phyloP scores from a whole-genome alignment of 371 early-diverging fungal species.

The Quaeritorhiza haematococci region DNA sequence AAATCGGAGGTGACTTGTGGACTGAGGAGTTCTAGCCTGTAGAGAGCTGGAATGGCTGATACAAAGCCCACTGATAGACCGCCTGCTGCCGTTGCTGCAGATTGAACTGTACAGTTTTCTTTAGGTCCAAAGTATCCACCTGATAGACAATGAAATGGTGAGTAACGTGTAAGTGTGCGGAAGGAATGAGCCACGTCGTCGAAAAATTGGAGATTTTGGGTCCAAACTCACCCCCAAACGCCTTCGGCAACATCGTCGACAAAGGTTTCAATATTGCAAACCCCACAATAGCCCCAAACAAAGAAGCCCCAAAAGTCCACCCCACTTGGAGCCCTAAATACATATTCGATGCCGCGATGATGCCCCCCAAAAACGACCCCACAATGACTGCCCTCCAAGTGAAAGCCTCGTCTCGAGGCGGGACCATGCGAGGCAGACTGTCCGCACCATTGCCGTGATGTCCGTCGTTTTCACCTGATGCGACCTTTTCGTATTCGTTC shows the following conservation, averaged over 20 bases:
- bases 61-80: slow-evolving; percentile 67
- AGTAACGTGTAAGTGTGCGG: not conserved
- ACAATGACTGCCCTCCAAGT: slow-evolving; percentile 53
- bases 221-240: slow-evolving; percentile 46
- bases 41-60: slow-evolving; percentile 69
- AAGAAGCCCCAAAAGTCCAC: slow-evolving; percentile 67
- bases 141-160: not conserved
- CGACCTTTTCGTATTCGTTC: not conserved
- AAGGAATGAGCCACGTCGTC: too few relatives aligned
- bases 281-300: slow-evolving; percentile 66
- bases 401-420: slow-evolving; percentile 3
- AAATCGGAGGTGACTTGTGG: slow-evolving; percentile 35
- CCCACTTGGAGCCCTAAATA: slow-evolving; percentile 70
- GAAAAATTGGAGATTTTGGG: too few relatives aligned
- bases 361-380: slow-evolving; percentile 62
- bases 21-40: slow-evolving; percentile 53
- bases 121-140: slow-evolving; percentile 60
- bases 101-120: slow-evolving; percentile 65
- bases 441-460: not conserved
- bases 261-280: slow-evolving; percentile 64
- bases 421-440: not conserved
- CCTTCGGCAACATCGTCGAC: slow-evolving; percentile 36
- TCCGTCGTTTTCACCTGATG: not conserved
- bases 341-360: slow-evolving; percentile 68
- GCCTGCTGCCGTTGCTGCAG: slow-evolving; percentile 67